A percentile compares a stretch with the other conserved stretches of the same genome.
Evolutionary conservation across 805 yeast genomes (phyloP).

Genomic region (Kluyveromyces dobzhanskii): DNA sequence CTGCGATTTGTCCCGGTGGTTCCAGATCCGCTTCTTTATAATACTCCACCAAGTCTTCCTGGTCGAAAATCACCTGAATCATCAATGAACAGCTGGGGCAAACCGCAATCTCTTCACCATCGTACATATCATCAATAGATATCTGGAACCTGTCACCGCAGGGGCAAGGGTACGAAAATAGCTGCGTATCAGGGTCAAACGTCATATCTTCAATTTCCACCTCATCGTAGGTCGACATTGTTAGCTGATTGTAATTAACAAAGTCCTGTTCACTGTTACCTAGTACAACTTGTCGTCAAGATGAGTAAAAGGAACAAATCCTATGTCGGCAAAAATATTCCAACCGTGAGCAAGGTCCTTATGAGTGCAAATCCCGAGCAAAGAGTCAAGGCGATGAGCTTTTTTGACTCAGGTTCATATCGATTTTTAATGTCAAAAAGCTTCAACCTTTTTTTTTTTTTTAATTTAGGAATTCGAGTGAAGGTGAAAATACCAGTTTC

Average conservation of each 20-base stretch:
- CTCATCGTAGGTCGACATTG: constrained; percentile 75
- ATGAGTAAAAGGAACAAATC: too few species aligned
- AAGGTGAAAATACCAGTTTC: too few species aligned
- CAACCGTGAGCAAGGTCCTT: too few species aligned
- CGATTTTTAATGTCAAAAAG: too few species aligned
- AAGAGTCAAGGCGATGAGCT: too few species aligned
- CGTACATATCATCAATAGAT: constrained; percentile 70
- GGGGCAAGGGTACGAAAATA: constrained; percentile 94
- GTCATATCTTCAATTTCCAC: constrained; percentile 96
- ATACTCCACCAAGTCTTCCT: constrained; percentile 38
- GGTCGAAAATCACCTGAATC: constrained; percentile 86
- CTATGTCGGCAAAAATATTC: too few species aligned
- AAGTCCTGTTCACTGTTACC: too few species aligned
- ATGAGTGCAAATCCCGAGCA: too few species aligned
- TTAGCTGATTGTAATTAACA: constrained; percentile 1
- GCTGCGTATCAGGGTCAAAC: constrained; percentile 71
- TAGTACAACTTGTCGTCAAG: too few species aligned
- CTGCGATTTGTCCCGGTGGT: constrained; percentile 25
- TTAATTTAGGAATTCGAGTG: too few species aligned
- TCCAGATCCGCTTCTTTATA: constrained; percentile 30
- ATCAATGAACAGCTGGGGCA: constrained; percentile 94
- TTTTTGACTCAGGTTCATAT: too few species aligned
- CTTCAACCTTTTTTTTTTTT: too few species aligned
- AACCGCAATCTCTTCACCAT: constrained; percentile 90
- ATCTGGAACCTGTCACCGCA: constrained; percentile 95